Base-by-base conservation (phyloP, 225 moss, liverwort and hornwort species). In the Takakia lepidozioides region DNA sequence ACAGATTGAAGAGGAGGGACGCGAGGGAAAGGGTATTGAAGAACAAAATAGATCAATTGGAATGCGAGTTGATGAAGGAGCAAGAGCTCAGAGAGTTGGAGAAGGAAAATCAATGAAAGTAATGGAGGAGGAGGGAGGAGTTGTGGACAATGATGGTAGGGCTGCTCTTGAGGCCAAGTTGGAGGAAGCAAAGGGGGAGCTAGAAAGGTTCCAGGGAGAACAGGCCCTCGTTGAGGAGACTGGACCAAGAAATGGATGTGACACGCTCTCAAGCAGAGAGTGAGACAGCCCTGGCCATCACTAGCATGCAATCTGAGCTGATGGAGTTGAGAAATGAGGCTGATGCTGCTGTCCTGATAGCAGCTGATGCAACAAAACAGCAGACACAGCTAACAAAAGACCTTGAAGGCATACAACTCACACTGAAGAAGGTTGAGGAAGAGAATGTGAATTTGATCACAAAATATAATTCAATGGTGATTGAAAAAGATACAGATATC, bases 271-370 rank as follows among this genome's bases (percentile, higher is more conserved):
- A 86, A 57, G 89, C 81, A 34, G 93, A 93, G 56, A 79, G 70
- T n/a, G 86, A 89, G 54, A 89, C 93, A n/a, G 89, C 84, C 25
- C 62, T 76, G 1, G 84, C 93, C 14, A 84, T 93, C 56, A 86
- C 86, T 5, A 76, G 71, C 39, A 61, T 93, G 86, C 93, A 93
- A 54, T 69, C 76, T 3, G 93, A 86, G 57, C 64, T 89, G 2
- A 45, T 73, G 36, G 76, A 73, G 0, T 43, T 95, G 40, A 69
- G 59, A 41, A 81, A 63, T 5, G 82, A 86, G 40, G 53, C 74
- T 10, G 88, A 78, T 16, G 28, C 39, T 23, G 47, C 79, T 0
- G 56, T 60, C 2, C 59, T 36, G 21, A 62, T 62, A 56, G 69
- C 84, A 37, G 62, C 72, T 16, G 49, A 60, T 20, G 66, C 83